Evolutionary conservation across 495 filamentous ascomycete species (phyloP).

Genomic region (Trichoderma virens): DNA sequence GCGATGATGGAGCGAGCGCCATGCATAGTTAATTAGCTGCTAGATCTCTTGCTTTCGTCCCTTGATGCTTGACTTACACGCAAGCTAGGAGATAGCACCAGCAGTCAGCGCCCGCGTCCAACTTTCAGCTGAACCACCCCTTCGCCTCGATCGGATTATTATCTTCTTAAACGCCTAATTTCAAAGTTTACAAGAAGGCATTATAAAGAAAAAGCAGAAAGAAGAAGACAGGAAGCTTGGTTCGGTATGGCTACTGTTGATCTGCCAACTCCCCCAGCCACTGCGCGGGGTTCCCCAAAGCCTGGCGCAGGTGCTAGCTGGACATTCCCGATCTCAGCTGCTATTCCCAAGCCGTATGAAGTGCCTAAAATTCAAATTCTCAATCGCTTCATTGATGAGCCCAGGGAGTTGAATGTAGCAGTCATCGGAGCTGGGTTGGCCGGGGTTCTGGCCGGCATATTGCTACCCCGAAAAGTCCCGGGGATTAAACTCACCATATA

Average conservation of each 20-base stretch:
- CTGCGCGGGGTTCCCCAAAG: conserved; percentile 16
- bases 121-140: background rate
- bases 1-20: conserved; percentile 7
- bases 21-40: background rate
- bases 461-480: conserved; percentile 48
- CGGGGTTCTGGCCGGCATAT: conserved; percentile 53
- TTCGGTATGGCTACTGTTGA: conserved; percentile 3
- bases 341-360: background rate
- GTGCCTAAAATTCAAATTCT: conserved; percentile 22
- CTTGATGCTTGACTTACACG: background rate
- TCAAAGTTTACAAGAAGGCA: too few species aligned
- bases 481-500: conserved; percentile 56
- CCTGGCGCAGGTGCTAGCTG: conserved; percentile 17
- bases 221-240: conserved; percentile 10
- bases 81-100: background rate
- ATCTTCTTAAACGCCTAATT: background rate
- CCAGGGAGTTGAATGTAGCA: conserved; percentile 47
- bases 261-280: background rate
- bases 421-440: conserved; percentile 61
- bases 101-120: background rate
- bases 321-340: background rate
- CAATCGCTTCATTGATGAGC: conserved; percentile 49
- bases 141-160: background rate
- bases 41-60: background rate
- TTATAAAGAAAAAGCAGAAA: conserved; percentile 8